Base-by-base conservation (phyloP, 73 alveolate genomes). In the Paramecium primaurelia region DNA sequence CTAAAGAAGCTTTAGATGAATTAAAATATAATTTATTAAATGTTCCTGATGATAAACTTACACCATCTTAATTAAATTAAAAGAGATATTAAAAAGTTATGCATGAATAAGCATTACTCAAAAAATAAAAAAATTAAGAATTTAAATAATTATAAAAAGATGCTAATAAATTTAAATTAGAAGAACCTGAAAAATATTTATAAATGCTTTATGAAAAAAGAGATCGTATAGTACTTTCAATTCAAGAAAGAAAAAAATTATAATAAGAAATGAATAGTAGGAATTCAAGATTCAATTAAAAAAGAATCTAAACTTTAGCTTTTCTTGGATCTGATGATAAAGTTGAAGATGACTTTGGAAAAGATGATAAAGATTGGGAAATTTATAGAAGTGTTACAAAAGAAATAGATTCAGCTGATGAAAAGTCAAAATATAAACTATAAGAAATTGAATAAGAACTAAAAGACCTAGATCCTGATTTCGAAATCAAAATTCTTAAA, bases 321-420 rank as follows among this genome's bases (percentile, higher is more conserved):
- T 80, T 22, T 26, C 45, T 44, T 9, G 91, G 91, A 9, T 11
- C 47, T 10, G 91, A 80, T 44, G 71, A 42, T 32, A 80, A 80
- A 80, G 59, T 38, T 4, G 91, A 80, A 22, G 91, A 80, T 80
- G 91, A 80, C 16, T 80, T 80, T 44, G 91, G 91, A 32, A 42
- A 25, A 45, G 77, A 80, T 44, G 91, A 80, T 80, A 80, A 80
- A 16, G 91, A 80, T 80, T 44, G 91, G 91, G 91, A 80, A 49
- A 45, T 80, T 4, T 80, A 80, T 47, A 80, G 77, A 47, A 28
- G 49, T 44, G 30, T 80, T 18, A 80, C 47, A 2, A 80, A 80
- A 49, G 91, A 80, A 26, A 28, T 42, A 7, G 91, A 80, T 47
- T 80, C 91, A 3, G 91, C 47, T 20, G 91, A 80, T 45, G 91